Evolutionary conservation across 352 stramenopile species (phyloP).

Genomic region (Pythium coloratum): DNA sequence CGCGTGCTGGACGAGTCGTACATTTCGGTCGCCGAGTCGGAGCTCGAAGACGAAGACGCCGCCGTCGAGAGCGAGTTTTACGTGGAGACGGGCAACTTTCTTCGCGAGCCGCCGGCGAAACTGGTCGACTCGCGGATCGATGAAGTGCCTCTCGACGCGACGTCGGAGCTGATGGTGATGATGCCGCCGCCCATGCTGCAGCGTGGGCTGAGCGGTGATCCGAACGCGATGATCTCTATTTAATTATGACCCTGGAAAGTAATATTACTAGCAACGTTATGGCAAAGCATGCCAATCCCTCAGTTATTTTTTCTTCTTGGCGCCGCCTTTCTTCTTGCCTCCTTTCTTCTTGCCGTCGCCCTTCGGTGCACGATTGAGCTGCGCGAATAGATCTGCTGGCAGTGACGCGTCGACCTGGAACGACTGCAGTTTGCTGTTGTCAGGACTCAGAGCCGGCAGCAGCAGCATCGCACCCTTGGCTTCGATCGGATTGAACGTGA

Average conservation of each 20-base stretch:
- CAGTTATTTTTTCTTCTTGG: constrained; percentile 65
- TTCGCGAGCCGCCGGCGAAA: constrained; percentile 21
- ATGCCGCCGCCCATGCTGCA: constrained; percentile 13
- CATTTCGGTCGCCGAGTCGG: constrained; percentile 30
- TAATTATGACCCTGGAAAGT: constrained; percentile 18
- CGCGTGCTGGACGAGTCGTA: constrained; percentile 27
- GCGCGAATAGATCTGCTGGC: constrained; percentile 63
- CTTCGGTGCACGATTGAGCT: constrained; percentile 71
- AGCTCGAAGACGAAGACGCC: constrained; percentile 30
- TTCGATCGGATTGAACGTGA: constrained; percentile 82
- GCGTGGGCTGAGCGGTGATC: constrained; percentile 21
- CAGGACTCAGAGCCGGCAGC: constrained; percentile 49
- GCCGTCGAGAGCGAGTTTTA: constrained; percentile 27
- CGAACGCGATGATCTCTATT: constrained; percentile 34
- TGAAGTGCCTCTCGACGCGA: constrained; percentile 19
- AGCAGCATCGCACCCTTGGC: constrained; percentile 58
- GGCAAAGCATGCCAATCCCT: background rate
- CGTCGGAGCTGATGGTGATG: background rate
- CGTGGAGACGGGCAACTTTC: constrained; percentile 29
- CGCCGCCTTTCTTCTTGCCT: constrained; percentile 64
- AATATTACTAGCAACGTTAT: constrained; percentile 3
- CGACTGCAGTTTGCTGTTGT: constrained; percentile 63
- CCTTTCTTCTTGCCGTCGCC: constrained; percentile 77
- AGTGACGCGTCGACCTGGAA: constrained; percentile 81
- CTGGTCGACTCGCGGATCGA: constrained; percentile 25